These are phyloP conservation scores for Hypoxylon fragiforme DNA, from an alignment of 495 filamentous ascomycete genomes.

Conservation along the genomic window DNA sequence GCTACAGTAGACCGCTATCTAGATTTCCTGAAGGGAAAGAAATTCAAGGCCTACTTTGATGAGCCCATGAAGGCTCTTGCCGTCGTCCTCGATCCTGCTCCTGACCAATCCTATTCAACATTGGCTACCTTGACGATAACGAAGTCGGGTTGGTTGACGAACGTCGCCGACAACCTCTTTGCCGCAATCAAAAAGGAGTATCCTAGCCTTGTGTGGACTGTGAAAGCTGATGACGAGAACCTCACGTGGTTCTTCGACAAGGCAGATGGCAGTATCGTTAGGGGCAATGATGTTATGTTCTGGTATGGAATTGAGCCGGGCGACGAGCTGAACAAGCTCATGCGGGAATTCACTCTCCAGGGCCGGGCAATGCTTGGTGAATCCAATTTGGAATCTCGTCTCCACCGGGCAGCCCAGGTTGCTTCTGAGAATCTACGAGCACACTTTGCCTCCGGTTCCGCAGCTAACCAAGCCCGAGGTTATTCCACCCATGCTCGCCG, in stretches of 20 bases:
- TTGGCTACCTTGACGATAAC: slow-evolving; percentile 93
- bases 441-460: slow-evolving; percentile 37
- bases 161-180: slow-evolving; percentile 98
- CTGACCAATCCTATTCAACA: slow-evolving; percentile 62
- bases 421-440: slow-evolving; percentile 50
- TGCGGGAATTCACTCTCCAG: slow-evolving; percentile 82
- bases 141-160: slow-evolving; percentile 92
- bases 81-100: slow-evolving; percentile 78
- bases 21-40: slow-evolving; percentile 69
- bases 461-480: slow-evolving; percentile 36
- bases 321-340: slow-evolving; percentile 83
- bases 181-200: slow-evolving; percentile 90
- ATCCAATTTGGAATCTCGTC: slow-evolving; percentile 82
- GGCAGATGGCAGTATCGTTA: slow-evolving; percentile 86
- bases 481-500: slow-evolving; percentile 35
- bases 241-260: slow-evolving; percentile 99
- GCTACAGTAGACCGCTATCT: slow-evolving; percentile 87
- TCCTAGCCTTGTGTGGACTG: slow-evolving; percentile 93
- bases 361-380: slow-evolving; percentile 89
- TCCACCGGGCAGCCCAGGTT: slow-evolving; percentile 72
- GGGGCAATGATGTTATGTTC: slow-evolving; percentile 87
- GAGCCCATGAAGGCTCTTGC: slow-evolving; percentile 95
- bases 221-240: slow-evolving; percentile 95
- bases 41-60: slow-evolving; percentile 94
- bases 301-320: slow-evolving; percentile 90